These are phyloP conservation scores for Trichoderma aggressivum DNA, from an alignment of 2,329 filamentous ascomycete species.

Conservation along the genomic window DNA sequence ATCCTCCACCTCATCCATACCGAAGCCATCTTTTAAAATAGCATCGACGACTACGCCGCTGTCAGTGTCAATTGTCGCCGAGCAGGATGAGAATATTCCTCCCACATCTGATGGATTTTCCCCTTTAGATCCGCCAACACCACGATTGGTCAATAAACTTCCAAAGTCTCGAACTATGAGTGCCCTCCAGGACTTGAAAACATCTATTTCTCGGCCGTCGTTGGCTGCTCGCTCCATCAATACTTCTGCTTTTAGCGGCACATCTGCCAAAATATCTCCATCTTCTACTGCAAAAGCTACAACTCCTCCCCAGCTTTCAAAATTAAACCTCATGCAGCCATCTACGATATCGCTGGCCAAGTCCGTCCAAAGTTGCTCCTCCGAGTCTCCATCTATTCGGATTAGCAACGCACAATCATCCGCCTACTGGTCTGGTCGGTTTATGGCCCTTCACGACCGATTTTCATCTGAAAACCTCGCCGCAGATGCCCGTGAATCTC, in stretches of 20 bases:
- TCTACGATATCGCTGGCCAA: slow-evolving; percentile 23
- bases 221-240: slow-evolving; percentile 23
- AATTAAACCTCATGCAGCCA: slow-evolving; percentile 20
- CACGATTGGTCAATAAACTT: slow-evolving; percentile 27
- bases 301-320: slow-evolving; percentile 22
- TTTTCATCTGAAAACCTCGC: slow-evolving; percentile 30
- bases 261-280: slow-evolving; percentile 23
- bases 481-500: slow-evolving; percentile 5
- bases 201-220: slow-evolving; percentile 40
- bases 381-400: slow-evolving; percentile 27
- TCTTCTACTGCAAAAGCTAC: slow-evolving; percentile 23
- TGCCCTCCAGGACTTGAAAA: slow-evolving; percentile 44
- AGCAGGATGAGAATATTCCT: slow-evolving; percentile 31
- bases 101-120: slow-evolving; percentile 16
- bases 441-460: slow-evolving; percentile 54
- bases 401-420: slow-evolving; percentile 45
- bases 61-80: slow-evolving; percentile 14
- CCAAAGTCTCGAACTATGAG: slow-evolving; percentile 46
- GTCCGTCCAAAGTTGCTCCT: slow-evolving; percentile 14
- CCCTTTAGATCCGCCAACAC: not conserved
- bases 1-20: slow-evolving; percentile 17
- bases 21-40: slow-evolving; percentile 16
- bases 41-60: slow-evolving; percentile 20
- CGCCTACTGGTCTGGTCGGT: slow-evolving; percentile 61
- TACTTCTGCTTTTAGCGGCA: slow-evolving; percentile 10